Percentiles rank a stretch among this genome's conserved stretches.
These are phyloP conservation scores for Pythium dissimile DNA, from an alignment of 352 stramenopile species.

Conservation along the genomic window DNA sequence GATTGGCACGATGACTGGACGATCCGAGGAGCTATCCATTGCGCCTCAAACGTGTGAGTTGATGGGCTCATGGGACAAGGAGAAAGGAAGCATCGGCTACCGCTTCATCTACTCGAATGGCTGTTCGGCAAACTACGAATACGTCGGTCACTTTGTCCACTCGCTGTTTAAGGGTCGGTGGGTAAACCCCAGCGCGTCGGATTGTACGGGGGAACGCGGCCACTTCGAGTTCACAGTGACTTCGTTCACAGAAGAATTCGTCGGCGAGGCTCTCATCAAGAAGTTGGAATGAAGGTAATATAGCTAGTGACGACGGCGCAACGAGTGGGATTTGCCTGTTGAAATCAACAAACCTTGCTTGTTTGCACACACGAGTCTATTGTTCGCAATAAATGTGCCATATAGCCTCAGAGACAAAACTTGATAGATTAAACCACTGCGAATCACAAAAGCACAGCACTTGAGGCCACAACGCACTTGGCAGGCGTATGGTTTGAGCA, in stretches of 20 bases:
- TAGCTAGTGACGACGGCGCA: neutral
- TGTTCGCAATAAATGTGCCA: no score
- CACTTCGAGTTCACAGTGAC: neutral
- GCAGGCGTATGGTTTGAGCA: neutral
- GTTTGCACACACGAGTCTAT: no score
- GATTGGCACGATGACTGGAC: neutral
- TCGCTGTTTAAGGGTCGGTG: neutral
- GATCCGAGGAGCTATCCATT: conserved; percentile 7
- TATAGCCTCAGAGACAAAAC: no score
- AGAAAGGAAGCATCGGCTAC: neutral
- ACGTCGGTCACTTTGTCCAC: neutral
- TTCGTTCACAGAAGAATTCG: neutral
- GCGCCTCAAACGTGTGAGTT: conserved; percentile 13
- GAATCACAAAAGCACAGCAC: conserved; percentile 4
- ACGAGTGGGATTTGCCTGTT: neutral
- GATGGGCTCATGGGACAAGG: neutral
- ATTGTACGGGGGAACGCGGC: neutral
- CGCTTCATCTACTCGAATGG: conserved; percentile 1
- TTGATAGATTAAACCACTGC: conserved; percentile 7
- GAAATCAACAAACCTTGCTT: neutral
- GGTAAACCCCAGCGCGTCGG: neutral
- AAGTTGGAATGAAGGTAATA: neutral
- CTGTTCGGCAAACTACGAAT: conserved; percentile 1
- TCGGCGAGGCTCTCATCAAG: neutral
- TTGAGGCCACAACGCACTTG: neutral